Evolutionary conservation across 2,329 filamentous ascomycete species (phyloP).

Genomic region (Venturia carpophila): DNA sequence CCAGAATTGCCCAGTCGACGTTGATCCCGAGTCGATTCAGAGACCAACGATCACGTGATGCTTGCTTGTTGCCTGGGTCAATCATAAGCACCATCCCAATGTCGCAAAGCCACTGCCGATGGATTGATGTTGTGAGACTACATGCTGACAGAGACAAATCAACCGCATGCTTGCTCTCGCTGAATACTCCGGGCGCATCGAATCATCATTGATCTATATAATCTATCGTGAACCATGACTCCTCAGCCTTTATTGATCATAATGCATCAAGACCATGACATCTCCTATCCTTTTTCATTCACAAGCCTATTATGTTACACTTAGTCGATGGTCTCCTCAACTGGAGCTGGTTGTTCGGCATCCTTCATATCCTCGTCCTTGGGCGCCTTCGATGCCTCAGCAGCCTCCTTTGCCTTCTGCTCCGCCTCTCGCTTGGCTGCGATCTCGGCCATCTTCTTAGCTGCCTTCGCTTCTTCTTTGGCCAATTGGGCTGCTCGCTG

Average conservation of each 20-base stretch:
- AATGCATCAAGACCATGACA: slow-evolving; percentile 9
- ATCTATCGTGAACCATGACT: slow-evolving; percentile 13
- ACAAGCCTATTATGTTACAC: not conserved
- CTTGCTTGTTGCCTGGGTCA: no score
- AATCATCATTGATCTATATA: slow-evolving; percentile 12
- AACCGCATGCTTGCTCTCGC: no score
- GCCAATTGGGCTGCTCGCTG: slow-evolving; percentile 67
- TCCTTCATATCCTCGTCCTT: slow-evolving; percentile 54
- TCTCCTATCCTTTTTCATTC: slow-evolving; percentile 1
- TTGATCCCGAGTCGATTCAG: no score
- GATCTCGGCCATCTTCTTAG: slow-evolving; percentile 55
- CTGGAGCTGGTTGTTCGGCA: slow-evolving; percentile 35
- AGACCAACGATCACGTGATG: no score
- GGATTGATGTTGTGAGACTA: no score
- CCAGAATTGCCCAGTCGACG: no score
- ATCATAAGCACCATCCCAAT: no score
- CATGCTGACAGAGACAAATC: no score
- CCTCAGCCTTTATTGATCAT: slow-evolving; percentile 1
- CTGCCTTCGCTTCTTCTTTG: slow-evolving; percentile 56
- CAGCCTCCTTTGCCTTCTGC: slow-evolving; percentile 53
- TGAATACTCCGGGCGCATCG: not conserved
- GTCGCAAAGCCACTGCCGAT: no score
- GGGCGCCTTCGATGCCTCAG: slow-evolving; percentile 31
- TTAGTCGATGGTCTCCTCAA: slow-evolving; percentile 16
- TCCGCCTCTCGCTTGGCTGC: slow-evolving; percentile 74